Evolutionary conservation across 345 rosid species (phyloP).

Genomic region (Murraya paniculata): DNA sequence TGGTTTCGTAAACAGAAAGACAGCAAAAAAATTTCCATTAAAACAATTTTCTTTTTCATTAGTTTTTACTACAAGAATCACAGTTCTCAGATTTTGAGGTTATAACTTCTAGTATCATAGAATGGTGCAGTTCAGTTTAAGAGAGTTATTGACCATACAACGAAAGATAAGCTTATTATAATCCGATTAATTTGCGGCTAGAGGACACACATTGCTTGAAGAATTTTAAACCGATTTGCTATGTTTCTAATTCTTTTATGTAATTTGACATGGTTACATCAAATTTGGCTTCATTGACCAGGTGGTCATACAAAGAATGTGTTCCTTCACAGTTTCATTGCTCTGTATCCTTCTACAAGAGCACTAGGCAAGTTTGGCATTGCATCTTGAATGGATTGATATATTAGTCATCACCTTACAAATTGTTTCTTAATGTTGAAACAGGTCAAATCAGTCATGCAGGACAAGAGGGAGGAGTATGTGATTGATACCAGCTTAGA

Average conservation of each 20-base stretch:
- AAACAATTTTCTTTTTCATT: background rate
- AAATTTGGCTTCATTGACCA: background rate
- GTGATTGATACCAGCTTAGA: constrained; percentile 58
- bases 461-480: constrained; percentile 59
- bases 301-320: background rate
- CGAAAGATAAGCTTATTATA: background rate
- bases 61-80: background rate
- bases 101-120: background rate
- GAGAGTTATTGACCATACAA: background rate
- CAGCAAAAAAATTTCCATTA: background rate
- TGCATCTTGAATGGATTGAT: background rate
- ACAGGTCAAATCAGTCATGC: constrained; percentile 73
- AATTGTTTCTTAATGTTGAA: background rate
- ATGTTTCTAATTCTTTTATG: too few relatives aligned
- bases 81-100: background rate
- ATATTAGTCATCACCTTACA: background rate
- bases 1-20: background rate
- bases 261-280: background rate
- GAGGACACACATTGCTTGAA: background rate
- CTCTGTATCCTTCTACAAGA: background rate
- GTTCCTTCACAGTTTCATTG: background rate
- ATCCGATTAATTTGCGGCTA: background rate
- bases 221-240: background rate
- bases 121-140: background rate
- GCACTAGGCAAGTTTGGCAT: background rate